Base-by-base conservation (phyloP, 148 eudicot genomes). In the Arctostaphylos glauca region DNA sequence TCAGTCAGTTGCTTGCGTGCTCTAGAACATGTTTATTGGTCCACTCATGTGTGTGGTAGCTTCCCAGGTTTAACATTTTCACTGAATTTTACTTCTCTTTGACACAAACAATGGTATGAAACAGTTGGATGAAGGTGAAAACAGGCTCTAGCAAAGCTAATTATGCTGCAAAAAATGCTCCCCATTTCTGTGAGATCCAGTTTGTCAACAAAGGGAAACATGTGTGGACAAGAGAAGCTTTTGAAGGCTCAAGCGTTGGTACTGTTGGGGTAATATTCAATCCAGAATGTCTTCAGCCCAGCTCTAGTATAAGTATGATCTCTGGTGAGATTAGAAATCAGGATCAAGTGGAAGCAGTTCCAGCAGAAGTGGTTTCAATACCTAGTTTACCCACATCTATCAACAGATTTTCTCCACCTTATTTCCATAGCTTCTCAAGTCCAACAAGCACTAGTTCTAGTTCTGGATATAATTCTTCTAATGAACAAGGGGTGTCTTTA, bases 131-230 rank as follows among this genome's bases (percentile, higher is more conserved):
- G 84, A 95, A 89, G 85, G 80, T 90, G 83, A 92, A 86, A 80
- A 86, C 80, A 79, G 85, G 88, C 84, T 91, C 93, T 8, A 80
- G 85, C 76, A 88, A 91, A 87, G 91, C 93, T 47, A 86, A 72
- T 82, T 88, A 87, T 85, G 90, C 88, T 62, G 90, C 92, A 75
- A 95, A 88, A 88, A 81, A 84, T 85, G 93, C 91, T 82, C 97
- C 98, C 72, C 77, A 84, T 2, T 95, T 83, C 87, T 95, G 97
- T 85, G 89, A 93, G 88, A 90, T 95, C 75, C 89, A 86, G 91
- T 92, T 91, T 82, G 87, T 95, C 80, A 72, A 89, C 81, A 95
- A 91, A 88, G 97, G 94, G 81, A 92, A 90, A 80, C 90, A 84
- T 83, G 74, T 86, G 18, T 92, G 95, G 97, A 93, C 90, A 74